These are phyloP conservation scores for Apophysomyces ossiformis DNA, from an alignment of 371 early-diverging fungal species.

Conservation along the genomic window DNA sequence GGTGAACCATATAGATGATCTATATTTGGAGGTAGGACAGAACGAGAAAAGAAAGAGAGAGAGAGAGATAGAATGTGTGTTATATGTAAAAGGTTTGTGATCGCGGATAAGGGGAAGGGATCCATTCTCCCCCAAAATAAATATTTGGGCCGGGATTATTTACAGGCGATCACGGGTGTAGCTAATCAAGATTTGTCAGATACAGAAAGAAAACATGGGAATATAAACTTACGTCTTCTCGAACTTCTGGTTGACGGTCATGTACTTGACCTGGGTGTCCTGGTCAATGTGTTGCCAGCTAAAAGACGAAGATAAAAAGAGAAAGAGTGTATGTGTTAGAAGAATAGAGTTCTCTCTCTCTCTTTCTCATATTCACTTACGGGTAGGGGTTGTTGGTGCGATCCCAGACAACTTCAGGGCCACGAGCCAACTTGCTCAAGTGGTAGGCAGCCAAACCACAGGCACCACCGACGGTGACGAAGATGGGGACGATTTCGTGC, in stretches of 20 bases:
- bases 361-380: slow-evolving; percentile 14
- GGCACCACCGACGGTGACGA: slow-evolving; percentile 52
- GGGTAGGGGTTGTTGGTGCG: slow-evolving; percentile 59
- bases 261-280: slow-evolving; percentile 55
- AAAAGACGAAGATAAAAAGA: slow-evolving; percentile 4
- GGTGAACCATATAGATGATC: no score
- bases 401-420: slow-evolving; percentile 61
- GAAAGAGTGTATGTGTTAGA: neutral
- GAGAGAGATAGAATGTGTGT: neutral
- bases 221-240: slow-evolving; percentile 45
- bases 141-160: slow-evolving; percentile 5
- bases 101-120: no score
- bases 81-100: no score
- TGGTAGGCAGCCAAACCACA: slow-evolving; percentile 55
- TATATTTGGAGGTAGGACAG: no score
- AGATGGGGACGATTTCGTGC: slow-evolving; percentile 57
- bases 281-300: slow-evolving; percentile 59
- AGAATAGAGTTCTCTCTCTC: neutral
- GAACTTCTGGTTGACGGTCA: slow-evolving; percentile 61
- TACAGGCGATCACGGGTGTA: slow-evolving; percentile 40
- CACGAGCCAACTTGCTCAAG: slow-evolving; percentile 52
- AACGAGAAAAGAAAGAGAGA: neutral
- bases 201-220: neutral
- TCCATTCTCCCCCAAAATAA: no score
- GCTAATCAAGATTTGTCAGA: slow-evolving; percentile 13